Percentiles rank a stretch among this genome's conserved stretches.
phyloP scores from a whole-genome alignment of 805 yeast genomes.

The Metschnikowia noctiluminum region DNA sequence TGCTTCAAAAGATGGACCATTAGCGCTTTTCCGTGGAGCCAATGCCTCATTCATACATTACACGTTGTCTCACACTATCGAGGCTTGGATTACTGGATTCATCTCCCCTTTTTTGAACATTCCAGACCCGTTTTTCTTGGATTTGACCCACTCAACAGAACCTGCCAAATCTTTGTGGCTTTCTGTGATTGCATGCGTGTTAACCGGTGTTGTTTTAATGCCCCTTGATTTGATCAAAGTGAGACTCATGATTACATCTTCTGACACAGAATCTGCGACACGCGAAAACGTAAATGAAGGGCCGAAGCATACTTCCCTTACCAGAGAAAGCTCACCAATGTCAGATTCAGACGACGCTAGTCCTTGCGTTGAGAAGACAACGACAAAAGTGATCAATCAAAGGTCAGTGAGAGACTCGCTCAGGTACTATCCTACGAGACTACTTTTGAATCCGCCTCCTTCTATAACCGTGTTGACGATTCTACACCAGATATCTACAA shows the following conservation, averaged over 20 bases:
- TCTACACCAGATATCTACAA: constrained; percentile 57
- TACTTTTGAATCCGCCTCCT: constrained; percentile 56
- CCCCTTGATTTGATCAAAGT: constrained; percentile 83
- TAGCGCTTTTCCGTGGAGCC: constrained; percentile 69
- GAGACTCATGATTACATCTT: constrained; percentile 67
- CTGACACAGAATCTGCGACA: constrained; percentile 28
- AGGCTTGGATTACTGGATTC: constrained; percentile 90
- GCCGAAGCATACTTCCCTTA: no score
- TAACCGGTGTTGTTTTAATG: constrained; percentile 68
- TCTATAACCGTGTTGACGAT: constrained; percentile 44
- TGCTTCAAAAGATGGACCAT: constrained; percentile 66
- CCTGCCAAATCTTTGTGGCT: constrained; percentile 65
- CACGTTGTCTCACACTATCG: constrained; percentile 71
- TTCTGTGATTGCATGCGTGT: constrained; percentile 65
- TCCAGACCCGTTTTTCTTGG: constrained; percentile 88
- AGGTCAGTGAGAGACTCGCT: constrained; percentile 74
- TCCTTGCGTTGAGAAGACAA: background rate
- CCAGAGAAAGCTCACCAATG: no score
- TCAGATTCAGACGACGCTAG: background rate
- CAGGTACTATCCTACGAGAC: constrained; percentile 51
- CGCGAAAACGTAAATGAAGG: no score
- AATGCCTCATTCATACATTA: constrained; percentile 77
- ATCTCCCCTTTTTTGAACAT: constrained; percentile 74
- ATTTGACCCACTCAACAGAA: constrained; percentile 74
- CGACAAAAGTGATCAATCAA: constrained; percentile 22